Percentiles rank a stretch among this genome's conserved stretches.
These are phyloP conservation scores for Chrysanthemum makinoi DNA, from an alignment of 129 eudicot species.

Conservation along the genomic window DNA sequence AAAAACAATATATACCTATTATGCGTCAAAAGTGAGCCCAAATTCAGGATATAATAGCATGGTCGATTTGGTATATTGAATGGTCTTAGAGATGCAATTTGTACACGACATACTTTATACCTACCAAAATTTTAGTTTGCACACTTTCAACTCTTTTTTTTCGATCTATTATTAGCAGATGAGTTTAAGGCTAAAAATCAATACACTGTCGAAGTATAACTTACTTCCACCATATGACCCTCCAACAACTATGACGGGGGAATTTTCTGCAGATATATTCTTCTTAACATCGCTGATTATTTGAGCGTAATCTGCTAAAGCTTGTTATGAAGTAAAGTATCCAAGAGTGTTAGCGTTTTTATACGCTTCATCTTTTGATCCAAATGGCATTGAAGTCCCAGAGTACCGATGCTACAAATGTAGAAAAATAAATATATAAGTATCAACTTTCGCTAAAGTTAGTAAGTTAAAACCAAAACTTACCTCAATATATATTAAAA, in stretches of 20 bases:
- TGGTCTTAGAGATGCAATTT: too few species aligned
- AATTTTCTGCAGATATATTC: constrained; percentile 27
- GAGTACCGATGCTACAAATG: constrained; percentile 32
- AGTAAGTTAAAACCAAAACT: neutral
- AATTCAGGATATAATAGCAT: too few species aligned
- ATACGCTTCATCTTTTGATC: constrained; percentile 32
- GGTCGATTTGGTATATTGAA: too few species aligned
- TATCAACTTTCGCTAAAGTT: too few species aligned
- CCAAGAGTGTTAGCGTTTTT: constrained; percentile 26
- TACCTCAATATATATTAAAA: constrained; percentile 34
- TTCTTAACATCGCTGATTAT: constrained; percentile 28
- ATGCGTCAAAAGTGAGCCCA: too few species aligned
- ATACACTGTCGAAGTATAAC: neutral
- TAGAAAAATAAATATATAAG: neutral
- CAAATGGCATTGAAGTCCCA: constrained; percentile 41
- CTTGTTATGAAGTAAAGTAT: constrained; percentile 33
- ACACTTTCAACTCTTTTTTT: too few species aligned
- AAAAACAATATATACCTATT: too few species aligned
- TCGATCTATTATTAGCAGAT: too few species aligned
- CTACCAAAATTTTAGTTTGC: too few species aligned
- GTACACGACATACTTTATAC: too few species aligned
- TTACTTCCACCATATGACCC: constrained; percentile 52
- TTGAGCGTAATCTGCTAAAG: constrained; percentile 43
- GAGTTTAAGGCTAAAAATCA: neutral
- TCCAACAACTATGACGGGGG: constrained; percentile 40